Base-by-base conservation (phyloP, 164 flowering plant genomes). In the Protea cynaroides region DNA sequence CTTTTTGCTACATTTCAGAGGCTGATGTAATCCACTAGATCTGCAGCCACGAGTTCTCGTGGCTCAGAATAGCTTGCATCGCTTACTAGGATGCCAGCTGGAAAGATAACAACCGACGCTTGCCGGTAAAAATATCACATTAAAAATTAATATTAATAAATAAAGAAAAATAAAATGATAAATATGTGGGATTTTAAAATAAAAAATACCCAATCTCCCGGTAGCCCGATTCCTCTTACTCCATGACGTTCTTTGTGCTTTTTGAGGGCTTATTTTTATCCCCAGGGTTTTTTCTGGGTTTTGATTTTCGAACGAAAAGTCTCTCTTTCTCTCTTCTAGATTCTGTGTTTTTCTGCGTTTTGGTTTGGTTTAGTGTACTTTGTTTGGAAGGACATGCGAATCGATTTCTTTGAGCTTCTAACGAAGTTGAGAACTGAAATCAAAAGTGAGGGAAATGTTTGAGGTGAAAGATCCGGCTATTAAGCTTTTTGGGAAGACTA, bases 401-500 rank as follows among this genome's bases (percentile, higher is more conserved):
- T 38, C 14, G 56, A 47, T 46, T 36, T 40, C 51, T 63, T 9
- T 38, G 44, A 22, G 13, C 18, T 52, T 47, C 24, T 21, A n/a
- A 34, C 14, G 59, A 46, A 38, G 14, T 56, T 37, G 58, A 13
- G 25, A 19, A 43, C 37, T 19, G 34, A 61, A 54, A 46, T 55
- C 37, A 69, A 65, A 59, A 56, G 61, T 65, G 17, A 58, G 60
- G 29, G 64, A 46, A 44, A 72, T 73, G 75, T 55, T 66, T 40
- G 66, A 61, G 57, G 18, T 25, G 14, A 75, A 63, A 53, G 79
- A 78, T 75, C 79, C 80, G 49, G 82, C 78, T 18, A 72, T 82
- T 46, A 82, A 78, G 81, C 83, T 82, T 44, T 82, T 82, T 49
- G 86, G 86, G 14, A 71, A 68, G 54, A 80, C 74, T 56, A 80